Percentiles rank a stretch among this genome's conserved stretches.
phyloP scores from a whole-genome alignment of 2,329 filamentous ascomycete genomes.

The Xylaria sp. region DNA sequence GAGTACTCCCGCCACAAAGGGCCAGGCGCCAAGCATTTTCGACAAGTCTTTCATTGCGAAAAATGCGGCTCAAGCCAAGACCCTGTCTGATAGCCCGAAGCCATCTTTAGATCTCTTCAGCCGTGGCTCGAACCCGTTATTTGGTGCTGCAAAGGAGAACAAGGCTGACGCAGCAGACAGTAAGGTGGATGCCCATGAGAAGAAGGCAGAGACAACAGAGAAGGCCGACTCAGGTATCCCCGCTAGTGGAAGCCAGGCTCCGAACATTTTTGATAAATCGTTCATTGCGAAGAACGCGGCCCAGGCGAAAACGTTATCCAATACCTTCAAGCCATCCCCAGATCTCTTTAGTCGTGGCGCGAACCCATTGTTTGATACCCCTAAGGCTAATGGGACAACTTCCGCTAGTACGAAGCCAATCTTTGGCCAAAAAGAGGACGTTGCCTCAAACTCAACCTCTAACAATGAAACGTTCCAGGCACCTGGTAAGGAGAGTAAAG shows the following conservation, averaged over 20 bases:
- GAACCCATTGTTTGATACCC: slow-evolving; percentile 35
- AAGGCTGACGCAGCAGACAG: background rate
- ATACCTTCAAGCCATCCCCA: slow-evolving; percentile 35
- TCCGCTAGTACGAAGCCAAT: slow-evolving; percentile 51
- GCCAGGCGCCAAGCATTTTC: slow-evolving; percentile 33
- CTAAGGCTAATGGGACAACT: slow-evolving; percentile 46
- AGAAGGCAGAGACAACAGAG: background rate
- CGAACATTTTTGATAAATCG: slow-evolving; percentile 37
- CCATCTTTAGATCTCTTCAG: slow-evolving; percentile 42
- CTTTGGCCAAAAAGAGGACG: slow-evolving; percentile 51
- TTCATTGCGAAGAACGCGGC: slow-evolving; percentile 36
- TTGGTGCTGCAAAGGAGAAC: slow-evolving; percentile 19
- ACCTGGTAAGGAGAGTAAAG: slow-evolving; percentile 19
- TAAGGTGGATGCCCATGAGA: background rate
- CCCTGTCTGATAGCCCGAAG: slow-evolving; percentile 37
- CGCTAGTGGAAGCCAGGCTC: background rate
- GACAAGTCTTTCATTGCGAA: slow-evolving; percentile 34
- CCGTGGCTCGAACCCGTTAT: slow-evolving; percentile 39
- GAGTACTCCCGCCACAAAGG: slow-evolving; percentile 8
- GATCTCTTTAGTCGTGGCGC: slow-evolving; percentile 44
- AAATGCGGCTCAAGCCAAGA: slow-evolving; percentile 35
- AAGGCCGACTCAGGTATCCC: slow-evolving; percentile 12
- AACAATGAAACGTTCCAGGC: slow-evolving; percentile 4
- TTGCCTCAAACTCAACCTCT: slow-evolving; percentile 6
- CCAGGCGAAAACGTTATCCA: slow-evolving; percentile 38